A percentile compares a stretch with the other conserved stretches of the same genome.
Evolutionary conservation across 2,329 filamentous ascomycete species (phyloP).

Genomic region (Stagonosporopsis chrysanthemi): DNA sequence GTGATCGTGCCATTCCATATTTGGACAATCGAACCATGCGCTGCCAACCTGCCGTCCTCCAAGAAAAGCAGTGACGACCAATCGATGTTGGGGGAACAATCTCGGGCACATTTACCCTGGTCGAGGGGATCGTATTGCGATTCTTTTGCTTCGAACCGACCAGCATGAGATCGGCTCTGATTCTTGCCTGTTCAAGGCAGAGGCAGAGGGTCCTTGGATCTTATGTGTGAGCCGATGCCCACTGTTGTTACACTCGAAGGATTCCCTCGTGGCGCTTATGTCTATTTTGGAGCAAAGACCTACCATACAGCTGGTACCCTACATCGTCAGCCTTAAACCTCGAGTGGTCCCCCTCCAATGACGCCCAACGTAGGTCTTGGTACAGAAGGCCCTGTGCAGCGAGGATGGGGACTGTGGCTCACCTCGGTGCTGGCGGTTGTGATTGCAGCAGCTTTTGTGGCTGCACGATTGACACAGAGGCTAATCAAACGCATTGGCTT

Average conservation of each 20-base stretch:
- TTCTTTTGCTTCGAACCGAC: constrained; percentile 2
- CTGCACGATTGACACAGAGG: constrained; percentile 28
- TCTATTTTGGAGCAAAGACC: neutral
- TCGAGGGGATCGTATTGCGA: neutral
- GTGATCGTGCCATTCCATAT: neutral
- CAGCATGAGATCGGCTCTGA: constrained; percentile 1
- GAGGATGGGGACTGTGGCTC: constrained; percentile 34
- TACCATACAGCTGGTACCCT: constrained; percentile 2
- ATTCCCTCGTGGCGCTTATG: neutral
- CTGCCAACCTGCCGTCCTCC: neutral
- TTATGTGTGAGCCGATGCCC: constrained; percentile 1
- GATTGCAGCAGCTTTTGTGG: constrained; percentile 28
- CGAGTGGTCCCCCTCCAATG: constrained; percentile 17
- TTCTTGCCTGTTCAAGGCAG: neutral
- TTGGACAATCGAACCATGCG: neutral
- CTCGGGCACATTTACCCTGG: neutral
- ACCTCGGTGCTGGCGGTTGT: constrained; percentile 32
- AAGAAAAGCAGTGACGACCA: neutral
- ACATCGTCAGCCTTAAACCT: neutral
- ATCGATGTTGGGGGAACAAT: neutral
- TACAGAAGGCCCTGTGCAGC: constrained; percentile 29
- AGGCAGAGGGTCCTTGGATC: neutral
- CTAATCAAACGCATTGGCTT: constrained; percentile 26
- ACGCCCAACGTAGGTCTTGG: constrained; percentile 33
- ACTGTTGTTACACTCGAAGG: neutral